These are phyloP conservation scores for Debaryomyces coudertii DNA, from an alignment of 1,139 yeast species.

Conservation along the genomic window DNA sequence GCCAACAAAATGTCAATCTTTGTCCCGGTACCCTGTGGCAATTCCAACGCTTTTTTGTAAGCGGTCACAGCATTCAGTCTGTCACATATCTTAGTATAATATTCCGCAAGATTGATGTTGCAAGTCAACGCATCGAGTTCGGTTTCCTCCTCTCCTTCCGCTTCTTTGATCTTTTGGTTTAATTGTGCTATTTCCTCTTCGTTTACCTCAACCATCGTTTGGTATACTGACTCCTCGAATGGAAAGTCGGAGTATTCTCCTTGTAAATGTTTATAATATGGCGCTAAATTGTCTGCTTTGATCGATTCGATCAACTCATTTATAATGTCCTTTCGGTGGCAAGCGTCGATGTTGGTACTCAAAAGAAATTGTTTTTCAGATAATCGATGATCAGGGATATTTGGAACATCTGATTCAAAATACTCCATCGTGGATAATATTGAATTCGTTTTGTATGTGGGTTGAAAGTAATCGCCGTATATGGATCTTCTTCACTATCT, in stretches of 20 bases:
- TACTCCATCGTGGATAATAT: conserved; percentile 27
- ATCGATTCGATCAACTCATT: conserved; percentile 56
- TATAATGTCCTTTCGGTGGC: conserved; percentile 44
- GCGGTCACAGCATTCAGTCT: conserved; percentile 71
- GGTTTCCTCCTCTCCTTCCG: conserved; percentile 89
- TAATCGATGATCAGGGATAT: conserved; percentile 78
- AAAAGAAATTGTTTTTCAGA: conserved; percentile 78
- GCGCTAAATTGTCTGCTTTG: conserved; percentile 68
- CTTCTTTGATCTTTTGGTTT: conserved; percentile 65
- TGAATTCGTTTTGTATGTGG: background rate
- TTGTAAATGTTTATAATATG: conserved; percentile 76
- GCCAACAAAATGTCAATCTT: conserved; percentile 86
- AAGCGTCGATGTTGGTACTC: conserved; percentile 38
- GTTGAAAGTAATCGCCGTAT: background rate
- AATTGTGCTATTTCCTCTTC: conserved; percentile 57
- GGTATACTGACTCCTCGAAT: conserved; percentile 64
- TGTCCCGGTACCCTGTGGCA: conserved; percentile 84
- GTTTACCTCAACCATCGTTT: conserved; percentile 55
- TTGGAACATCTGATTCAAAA: conserved; percentile 52
- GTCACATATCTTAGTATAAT: conserved; percentile 84
- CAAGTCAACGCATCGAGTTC: conserved; percentile 79
- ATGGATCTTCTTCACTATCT: background rate
- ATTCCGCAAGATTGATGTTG: conserved; percentile 83
- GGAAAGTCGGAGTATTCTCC: conserved; percentile 49
- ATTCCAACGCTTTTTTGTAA: conserved; percentile 72